These are phyloP conservation scores for Umbelopsis sp. DNA, from an alignment of 192 early-diverging fungal genomes.

Conservation along the genomic window DNA sequence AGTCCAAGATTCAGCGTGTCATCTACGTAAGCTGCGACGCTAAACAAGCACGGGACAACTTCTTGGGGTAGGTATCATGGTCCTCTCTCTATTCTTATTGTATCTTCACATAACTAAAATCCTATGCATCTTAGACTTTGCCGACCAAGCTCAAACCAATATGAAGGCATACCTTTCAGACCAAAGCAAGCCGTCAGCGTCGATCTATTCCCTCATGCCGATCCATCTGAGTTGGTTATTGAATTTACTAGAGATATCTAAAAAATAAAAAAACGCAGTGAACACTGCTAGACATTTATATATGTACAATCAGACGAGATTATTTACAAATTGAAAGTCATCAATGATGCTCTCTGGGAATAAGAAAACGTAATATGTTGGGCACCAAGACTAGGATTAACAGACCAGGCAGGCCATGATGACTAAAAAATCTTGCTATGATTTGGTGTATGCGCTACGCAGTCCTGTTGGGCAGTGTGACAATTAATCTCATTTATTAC, in stretches of 20 bases:
- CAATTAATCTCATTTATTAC: not conserved
- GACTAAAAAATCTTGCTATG: too few relatives aligned
- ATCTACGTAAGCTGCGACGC: constrained; percentile 76
- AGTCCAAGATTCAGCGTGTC: constrained; percentile 57
- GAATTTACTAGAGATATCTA: constrained; percentile 55
- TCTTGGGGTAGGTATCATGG: constrained; percentile 56
- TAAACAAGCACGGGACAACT: constrained; percentile 58
- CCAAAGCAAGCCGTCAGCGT: constrained; percentile 59
- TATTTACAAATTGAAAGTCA: too few relatives aligned
- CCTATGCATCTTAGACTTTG: constrained; percentile 53
- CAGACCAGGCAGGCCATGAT: too few relatives aligned
- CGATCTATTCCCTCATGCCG: constrained; percentile 80
- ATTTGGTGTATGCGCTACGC: too few relatives aligned
- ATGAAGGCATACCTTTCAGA: constrained; percentile 61
- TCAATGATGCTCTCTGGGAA: too few relatives aligned
- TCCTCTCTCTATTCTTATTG: constrained; percentile 4
- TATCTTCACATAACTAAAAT: not conserved
- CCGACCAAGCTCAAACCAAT: constrained; percentile 66
- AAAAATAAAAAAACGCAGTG: not conserved
- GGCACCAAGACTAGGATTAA: too few relatives aligned
- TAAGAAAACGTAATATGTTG: too few relatives aligned
- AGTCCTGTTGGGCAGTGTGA: not conserved
- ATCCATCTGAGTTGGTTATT: constrained; percentile 68
- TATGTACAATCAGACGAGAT: too few relatives aligned
- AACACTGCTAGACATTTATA: too few relatives aligned